Conservation (phyloP, 2,329 filamentous ascomycete genomes). For the Uncinocarpus reesii region DNA sequence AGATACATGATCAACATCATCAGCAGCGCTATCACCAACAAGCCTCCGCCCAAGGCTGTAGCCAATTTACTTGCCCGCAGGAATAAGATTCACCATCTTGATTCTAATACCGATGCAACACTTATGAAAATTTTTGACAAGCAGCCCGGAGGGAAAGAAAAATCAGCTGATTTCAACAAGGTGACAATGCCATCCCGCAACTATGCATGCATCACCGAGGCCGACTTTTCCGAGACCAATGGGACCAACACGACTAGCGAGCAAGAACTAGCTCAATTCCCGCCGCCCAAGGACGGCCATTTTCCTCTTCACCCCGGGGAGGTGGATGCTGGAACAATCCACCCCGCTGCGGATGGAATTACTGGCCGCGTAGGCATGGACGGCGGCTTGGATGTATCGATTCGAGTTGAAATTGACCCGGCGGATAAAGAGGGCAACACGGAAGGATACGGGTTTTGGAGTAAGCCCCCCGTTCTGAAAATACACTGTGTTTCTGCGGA, state of each 20-base stretch:
- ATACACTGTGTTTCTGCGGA: neutral
- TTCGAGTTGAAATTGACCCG: conserved; percentile 40
- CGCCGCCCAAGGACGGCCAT: conserved; percentile 52
- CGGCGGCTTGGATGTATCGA: conserved; percentile 37
- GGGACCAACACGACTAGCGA: conserved; percentile 10
- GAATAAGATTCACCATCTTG: conserved; percentile 57
- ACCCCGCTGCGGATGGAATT: conserved; percentile 55
- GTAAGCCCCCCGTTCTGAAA: conserved; percentile 26
- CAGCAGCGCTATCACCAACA: conserved; percentile 57
- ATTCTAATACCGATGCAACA: conserved; percentile 54
- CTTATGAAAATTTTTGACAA: conserved; percentile 53
- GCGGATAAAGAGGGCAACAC: conserved; percentile 33
- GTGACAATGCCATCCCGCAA: conserved; percentile 70
- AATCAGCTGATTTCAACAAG: conserved; percentile 64
- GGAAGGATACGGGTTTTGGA: conserved; percentile 41
- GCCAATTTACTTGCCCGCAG: conserved; percentile 53
- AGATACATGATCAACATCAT: conserved; percentile 56
- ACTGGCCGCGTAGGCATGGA: conserved; percentile 29
- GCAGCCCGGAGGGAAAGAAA: conserved; percentile 47
- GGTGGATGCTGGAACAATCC: conserved; percentile 62
- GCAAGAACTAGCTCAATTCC: conserved; percentile 22
- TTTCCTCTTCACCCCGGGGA: conserved; percentile 66
- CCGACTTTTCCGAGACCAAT: conserved; percentile 20
- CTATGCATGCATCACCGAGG: conserved; percentile 53
- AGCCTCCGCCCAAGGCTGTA: conserved; percentile 54